Base-by-base conservation (phyloP, 257 asterid genomes). In the Nicotiana tomentosiformis region DNA sequence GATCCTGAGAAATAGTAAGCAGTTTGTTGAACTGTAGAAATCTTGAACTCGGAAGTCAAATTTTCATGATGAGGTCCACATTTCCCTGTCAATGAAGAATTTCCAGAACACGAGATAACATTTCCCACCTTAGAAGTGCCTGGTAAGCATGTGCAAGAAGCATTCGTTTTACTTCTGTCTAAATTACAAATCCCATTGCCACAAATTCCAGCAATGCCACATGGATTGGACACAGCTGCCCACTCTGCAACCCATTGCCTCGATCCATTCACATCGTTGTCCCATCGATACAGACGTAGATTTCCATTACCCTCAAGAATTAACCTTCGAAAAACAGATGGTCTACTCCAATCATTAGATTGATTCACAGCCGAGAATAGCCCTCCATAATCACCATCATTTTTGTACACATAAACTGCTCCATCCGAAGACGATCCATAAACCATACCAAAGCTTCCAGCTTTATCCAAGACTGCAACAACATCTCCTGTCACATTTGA, bases 141-240 rank as follows among this genome's bases (percentile, higher is more conserved):
- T 2, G 98, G 96, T 74, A 95, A 79, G 84, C 92, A 89, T 0
- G 89, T 82, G 86, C 99, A 95, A 51, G 97, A 90, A 1, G 97
- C 92, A 76, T 90, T 91, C 0, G 95, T 92, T 90, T 87, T 90
- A 84, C 93, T 93, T 81, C 88, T 84, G 81, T 93, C 98, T 26
- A 95, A 80, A 20, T 46, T 84, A 70, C 99, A 95, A 64, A 93
- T 89, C 85, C 97, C 99, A 55, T 90, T 88, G 56, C 98, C 98
- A 49, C 99, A 95, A 49, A 91, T 90, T 1, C 98, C 99, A 51
- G 96, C 94, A 66, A 95, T 93, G 61, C 77, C 90, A 80, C 99
- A 93, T 0, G 97, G 99, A 26, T 88, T 93, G 14, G 98, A 92
- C 51, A 91, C 97, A 0, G 98, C 98, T 3, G 98, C 98, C 99